Evolutionary conservation across 139 green algal genomes (phyloP).

Genomic region (Gonium pectorale): DNA sequence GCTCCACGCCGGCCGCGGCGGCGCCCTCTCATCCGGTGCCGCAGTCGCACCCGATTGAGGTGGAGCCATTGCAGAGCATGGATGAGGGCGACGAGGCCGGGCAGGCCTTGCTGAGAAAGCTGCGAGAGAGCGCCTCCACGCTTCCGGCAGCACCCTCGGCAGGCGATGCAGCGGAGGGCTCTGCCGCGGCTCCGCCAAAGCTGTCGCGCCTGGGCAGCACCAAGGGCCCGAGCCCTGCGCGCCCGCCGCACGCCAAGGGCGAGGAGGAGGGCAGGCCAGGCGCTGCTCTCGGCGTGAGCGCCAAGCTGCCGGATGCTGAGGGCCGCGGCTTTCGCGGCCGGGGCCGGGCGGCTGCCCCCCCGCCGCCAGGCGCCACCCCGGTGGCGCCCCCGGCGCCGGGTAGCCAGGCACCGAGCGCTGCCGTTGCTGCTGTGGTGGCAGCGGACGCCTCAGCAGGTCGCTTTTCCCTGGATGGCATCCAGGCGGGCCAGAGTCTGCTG

Average conservation of each 20-base stretch:
- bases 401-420: neutral
- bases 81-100: constrained; percentile 13
- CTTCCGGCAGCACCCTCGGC: too few relatives aligned
- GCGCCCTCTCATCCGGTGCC: neutral
- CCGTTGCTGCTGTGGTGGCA: neutral
- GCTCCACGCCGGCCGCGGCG: too few relatives aligned
- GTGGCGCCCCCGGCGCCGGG: neutral
- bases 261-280: neutral
- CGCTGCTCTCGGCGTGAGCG: neutral
- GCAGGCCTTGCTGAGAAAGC: neutral
- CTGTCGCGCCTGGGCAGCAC: too few relatives aligned
- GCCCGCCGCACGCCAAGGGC: too few relatives aligned
- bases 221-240: too few relatives aligned
- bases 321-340: constrained; percentile 8
- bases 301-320: neutral
- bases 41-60: constrained; percentile 23
- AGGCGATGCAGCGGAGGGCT: too few relatives aligned
- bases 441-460: neutral
- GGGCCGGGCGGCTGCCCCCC: neutral
- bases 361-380: neutral
- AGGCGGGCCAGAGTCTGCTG: neutral
- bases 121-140: too few relatives aligned
- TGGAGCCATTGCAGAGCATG: neutral
- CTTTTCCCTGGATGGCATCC: neutral
- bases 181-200: too few relatives aligned